phyloP scores from a whole-genome alignment of 345 rosid species.

The Conringia planisiliqua region DNA sequence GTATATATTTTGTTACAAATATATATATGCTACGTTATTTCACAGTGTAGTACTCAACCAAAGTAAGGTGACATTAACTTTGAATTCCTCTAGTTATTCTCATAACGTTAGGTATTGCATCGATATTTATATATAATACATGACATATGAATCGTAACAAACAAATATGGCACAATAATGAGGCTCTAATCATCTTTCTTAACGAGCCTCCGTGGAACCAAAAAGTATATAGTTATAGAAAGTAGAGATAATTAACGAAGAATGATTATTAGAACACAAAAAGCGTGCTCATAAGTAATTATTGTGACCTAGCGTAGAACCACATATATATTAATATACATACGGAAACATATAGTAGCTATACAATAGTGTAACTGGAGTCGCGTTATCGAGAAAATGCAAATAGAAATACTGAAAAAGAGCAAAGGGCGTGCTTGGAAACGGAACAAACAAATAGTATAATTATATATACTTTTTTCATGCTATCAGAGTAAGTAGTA shows the following conservation, averaged over 20 bases:
- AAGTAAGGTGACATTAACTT: not conserved
- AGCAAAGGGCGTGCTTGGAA: slow-evolving; percentile 26
- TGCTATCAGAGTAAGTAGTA: slow-evolving; percentile 9
- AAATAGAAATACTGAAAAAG: not conserved
- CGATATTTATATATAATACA: not conserved
- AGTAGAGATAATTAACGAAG: slow-evolving; percentile 2
- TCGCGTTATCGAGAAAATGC: slow-evolving; percentile 10
- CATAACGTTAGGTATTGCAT: not conserved
- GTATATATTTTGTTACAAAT: not conserved
- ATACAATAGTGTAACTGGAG: not conserved
- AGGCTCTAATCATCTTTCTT: not conserved
- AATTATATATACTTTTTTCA: not conserved
- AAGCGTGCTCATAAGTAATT: slow-evolving; percentile 27
- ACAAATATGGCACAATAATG: not conserved
- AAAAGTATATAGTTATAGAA: not conserved
- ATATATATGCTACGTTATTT: not conserved
- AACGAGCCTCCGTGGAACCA: slow-evolving; percentile 11
- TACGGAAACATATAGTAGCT: not conserved
- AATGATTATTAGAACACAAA: not conserved
- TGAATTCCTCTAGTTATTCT: not conserved
- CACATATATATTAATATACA: not conserved
- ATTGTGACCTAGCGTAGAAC: not conserved
- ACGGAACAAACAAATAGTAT: slow-evolving; percentile 4
- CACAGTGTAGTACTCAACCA: not conserved
- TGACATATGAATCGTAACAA: not conserved